A percentile compares a stretch with the other conserved stretches of the same genome.
Evolutionary conservation across 306 rosid genomes (phyloP).

Genomic region (Citrullus amarus): DNA sequence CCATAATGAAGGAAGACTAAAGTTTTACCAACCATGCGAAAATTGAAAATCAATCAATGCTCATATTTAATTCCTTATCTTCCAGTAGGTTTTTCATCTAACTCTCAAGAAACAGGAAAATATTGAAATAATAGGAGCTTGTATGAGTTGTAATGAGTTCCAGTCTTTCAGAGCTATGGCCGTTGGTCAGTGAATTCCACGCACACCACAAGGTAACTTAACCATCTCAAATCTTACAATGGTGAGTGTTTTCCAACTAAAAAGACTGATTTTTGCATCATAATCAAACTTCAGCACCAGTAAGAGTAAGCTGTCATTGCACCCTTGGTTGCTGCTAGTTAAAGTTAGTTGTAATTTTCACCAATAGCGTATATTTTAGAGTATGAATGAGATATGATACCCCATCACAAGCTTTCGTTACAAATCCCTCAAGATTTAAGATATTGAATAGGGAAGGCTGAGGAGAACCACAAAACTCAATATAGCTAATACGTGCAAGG

Average conservation of each 20-base stretch:
- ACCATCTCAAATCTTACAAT: neutral
- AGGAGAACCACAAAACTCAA: neutral
- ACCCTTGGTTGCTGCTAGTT: neutral
- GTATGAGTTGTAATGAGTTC: neutral
- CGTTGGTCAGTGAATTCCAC: neutral
- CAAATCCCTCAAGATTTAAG: neutral
- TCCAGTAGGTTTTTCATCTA: neutral
- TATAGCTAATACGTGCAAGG: neutral
- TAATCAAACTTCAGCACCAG: neutral
- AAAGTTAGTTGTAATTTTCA: neutral
- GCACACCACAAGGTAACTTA: neutral
- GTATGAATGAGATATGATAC: neutral
- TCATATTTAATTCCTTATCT: neutral
- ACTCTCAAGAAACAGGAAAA: neutral
- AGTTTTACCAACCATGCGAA: slow-evolving; percentile 2
- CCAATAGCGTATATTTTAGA: neutral
- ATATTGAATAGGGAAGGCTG: neutral
- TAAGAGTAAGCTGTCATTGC: neutral
- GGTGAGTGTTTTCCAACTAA: neutral
- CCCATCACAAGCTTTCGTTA: no score
- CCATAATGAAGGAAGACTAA: neutral
- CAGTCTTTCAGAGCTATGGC: neutral
- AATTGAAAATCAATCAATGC: neutral
- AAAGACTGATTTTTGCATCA: neutral
- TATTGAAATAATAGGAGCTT: neutral